Percentiles rank a stretch among this genome's conserved stretches.
Evolutionary conservation across 129 eudicot species (phyloP).

Genomic region (Artemisia annua): DNA sequence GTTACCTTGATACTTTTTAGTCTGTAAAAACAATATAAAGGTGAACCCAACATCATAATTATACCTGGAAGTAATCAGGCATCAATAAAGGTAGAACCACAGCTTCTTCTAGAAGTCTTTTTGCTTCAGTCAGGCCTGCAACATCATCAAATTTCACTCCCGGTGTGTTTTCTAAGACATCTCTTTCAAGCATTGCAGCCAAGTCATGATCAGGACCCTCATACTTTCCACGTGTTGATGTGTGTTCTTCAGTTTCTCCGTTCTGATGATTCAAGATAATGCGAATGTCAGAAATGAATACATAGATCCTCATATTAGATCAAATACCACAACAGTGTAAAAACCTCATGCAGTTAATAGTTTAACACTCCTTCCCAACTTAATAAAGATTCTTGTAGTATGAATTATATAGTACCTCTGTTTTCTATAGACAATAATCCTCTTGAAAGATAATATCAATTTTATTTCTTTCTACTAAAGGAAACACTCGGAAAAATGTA

Average conservation of each 20-base stretch:
- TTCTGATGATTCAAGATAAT: slow-evolving; percentile 41
- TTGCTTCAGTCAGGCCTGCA: slow-evolving; percentile 94
- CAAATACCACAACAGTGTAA: not conserved
- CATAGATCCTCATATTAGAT: not conserved
- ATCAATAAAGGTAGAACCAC: slow-evolving; percentile 99
- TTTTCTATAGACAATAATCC: not conserved
- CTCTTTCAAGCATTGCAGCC: slow-evolving; percentile 98
- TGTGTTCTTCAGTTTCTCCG: slow-evolving; percentile 91
- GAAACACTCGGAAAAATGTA: too few relatives aligned
- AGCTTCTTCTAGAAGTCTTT: slow-evolving; percentile 80
- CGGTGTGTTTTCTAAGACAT: slow-evolving; percentile 88
- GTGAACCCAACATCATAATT: not conserved
- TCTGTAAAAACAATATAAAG: too few relatives aligned
- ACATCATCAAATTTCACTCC: slow-evolving; percentile 99
- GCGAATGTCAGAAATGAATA: not conserved
- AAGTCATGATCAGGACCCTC: slow-evolving; percentile 98
- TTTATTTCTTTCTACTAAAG: too few relatives aligned
- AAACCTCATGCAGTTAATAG: not conserved
- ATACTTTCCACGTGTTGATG: slow-evolving; percentile 74
- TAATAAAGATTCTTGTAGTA: not conserved
- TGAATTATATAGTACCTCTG: not conserved
- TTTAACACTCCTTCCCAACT: not conserved
- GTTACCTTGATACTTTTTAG: too few relatives aligned
- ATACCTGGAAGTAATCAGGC: slow-evolving; percentile 99
- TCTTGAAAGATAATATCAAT: not conserved